A percentile compares a stretch with the other conserved stretches of the same genome.
Conservation (phyloP, 306 rosid species). For the Corylus avellana region DNA sequence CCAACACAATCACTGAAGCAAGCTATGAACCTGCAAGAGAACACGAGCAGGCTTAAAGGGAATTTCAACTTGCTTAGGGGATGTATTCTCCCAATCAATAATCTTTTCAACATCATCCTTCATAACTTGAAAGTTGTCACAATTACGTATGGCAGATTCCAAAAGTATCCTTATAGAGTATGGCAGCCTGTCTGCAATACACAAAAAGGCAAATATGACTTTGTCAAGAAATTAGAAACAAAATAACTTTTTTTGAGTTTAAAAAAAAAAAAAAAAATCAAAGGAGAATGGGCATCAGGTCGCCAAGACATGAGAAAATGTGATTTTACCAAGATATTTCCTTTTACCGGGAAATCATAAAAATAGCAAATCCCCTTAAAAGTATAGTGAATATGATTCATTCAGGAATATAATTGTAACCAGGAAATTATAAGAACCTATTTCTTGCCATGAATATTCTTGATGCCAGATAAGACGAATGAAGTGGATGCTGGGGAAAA, state of each 20-base stretch:
- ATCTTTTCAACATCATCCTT: constrained; percentile 22
- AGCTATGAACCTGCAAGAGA: constrained; percentile 16
- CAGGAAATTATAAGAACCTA: background rate
- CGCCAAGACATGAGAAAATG: background rate
- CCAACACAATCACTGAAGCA: background rate
- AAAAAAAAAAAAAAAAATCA: no score
- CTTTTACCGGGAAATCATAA: background rate
- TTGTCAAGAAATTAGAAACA: background rate
- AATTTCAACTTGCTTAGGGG: constrained; percentile 17
- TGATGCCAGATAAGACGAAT: background rate
- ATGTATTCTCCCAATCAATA: constrained; percentile 20
- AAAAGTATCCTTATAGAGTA: constrained; percentile 33
- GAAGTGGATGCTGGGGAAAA: background rate
- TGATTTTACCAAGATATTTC: background rate
- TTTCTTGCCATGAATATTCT: background rate
- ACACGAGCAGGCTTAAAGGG: constrained; percentile 26
- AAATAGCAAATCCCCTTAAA: background rate
- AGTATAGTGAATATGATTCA: background rate
- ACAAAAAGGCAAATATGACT: background rate
- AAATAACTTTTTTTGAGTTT: no score
- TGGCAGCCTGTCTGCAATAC: constrained; percentile 28
- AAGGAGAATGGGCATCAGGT: no score
- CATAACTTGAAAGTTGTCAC: constrained; percentile 22
- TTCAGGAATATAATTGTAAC: background rate
- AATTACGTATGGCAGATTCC: constrained; percentile 28